Conservation (phyloP, 768 basidiomycete genomes). For the Lentinula raphanica region DNA sequence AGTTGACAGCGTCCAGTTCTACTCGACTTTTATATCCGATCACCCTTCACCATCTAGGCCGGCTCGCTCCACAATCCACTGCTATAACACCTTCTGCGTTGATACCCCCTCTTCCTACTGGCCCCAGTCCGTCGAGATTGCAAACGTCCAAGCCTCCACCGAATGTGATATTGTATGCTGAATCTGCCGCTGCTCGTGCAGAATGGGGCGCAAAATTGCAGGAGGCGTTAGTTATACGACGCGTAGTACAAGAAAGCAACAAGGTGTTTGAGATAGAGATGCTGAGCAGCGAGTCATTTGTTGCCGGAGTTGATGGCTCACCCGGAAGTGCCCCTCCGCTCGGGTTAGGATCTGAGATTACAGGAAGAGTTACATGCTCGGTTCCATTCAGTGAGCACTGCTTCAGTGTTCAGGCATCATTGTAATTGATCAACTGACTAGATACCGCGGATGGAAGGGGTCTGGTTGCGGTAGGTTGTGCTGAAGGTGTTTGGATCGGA, state of each 20-base stretch:
- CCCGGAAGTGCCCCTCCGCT: slow-evolving; percentile 11
- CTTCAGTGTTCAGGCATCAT: background rate
- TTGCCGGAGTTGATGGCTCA: slow-evolving; percentile 46
- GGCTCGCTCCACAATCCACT: slow-evolving; percentile 24
- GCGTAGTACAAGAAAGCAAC: slow-evolving; percentile 86
- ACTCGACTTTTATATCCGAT: slow-evolving; percentile 83
- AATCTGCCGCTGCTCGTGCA: slow-evolving; percentile 62
- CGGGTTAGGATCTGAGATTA: slow-evolving; percentile 61
- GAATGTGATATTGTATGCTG: slow-evolving; percentile 82
- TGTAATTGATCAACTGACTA: slow-evolving; percentile 36
- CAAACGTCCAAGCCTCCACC: slow-evolving; percentile 47
- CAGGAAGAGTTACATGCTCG: slow-evolving; percentile 89
- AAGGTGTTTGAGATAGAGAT: slow-evolving; percentile 93
- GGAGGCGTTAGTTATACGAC: slow-evolving; percentile 80
- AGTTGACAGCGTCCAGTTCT: slow-evolving; percentile 29
- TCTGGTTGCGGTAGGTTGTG: slow-evolving; percentile 85
- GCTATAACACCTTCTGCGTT: background rate
- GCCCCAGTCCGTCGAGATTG: slow-evolving; percentile 80
- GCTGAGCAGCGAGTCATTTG: slow-evolving; percentile 83
- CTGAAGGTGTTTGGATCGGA: slow-evolving; percentile 93
- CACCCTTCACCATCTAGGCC: slow-evolving; percentile 83
- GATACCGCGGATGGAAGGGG: slow-evolving; percentile 77
- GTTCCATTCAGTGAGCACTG: slow-evolving; percentile 78
- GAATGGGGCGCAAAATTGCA: slow-evolving; percentile 91
- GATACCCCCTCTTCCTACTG: slow-evolving; percentile 79